Evolutionary conservation across 805 yeast genomes (phyloP), one percentile per base, ranked within the genome.

Genomic region (Candida dajiaensis): DNA sequence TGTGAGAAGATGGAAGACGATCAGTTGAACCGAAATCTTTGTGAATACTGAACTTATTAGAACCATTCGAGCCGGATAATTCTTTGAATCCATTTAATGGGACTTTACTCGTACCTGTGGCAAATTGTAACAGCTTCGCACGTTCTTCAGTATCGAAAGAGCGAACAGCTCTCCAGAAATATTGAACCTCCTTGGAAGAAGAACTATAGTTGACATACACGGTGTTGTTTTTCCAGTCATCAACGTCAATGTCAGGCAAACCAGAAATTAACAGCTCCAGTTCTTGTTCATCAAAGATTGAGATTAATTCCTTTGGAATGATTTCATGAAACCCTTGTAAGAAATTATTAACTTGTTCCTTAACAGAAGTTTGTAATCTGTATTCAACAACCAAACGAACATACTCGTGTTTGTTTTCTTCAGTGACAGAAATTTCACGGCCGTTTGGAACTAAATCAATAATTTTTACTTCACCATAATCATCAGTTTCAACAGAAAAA

Each of bases 101-200:
- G 9, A 94, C 98, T 65, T 90, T 89, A 51, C 95, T 83, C 0
- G 99, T 92, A 50, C 99, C 99, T 0, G 99, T 94, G 1, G 95
- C 92, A 71, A 94, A 94, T 63, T 94, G 99, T 48, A 94, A 70
- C 53, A 94, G 69, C 61, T 89, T 90, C 9, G 99, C 99, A 42
- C 96, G 75, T 62, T 94, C 97, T 63, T 94, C 99, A 16, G 77
- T 78, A 58, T 89, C 97, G 67, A 94, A 94, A 1, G 97, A 87
- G 57, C 89, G 80, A 13, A 94, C 97, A 1, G 97, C 96, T 61
- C 97, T 75, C 99, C 99, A 94, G 68, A 94, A 94, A 87, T 97
- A 92, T 60, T 85, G 89, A 47, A 94, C 83, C 61, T 90, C 97
- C 26, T 87, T 81, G 2, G 95, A 86, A 2, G 86, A 75, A 1